Base-by-base conservation (phyloP, 805 yeast genomes). In the Barnettozyma pratensis region DNA sequence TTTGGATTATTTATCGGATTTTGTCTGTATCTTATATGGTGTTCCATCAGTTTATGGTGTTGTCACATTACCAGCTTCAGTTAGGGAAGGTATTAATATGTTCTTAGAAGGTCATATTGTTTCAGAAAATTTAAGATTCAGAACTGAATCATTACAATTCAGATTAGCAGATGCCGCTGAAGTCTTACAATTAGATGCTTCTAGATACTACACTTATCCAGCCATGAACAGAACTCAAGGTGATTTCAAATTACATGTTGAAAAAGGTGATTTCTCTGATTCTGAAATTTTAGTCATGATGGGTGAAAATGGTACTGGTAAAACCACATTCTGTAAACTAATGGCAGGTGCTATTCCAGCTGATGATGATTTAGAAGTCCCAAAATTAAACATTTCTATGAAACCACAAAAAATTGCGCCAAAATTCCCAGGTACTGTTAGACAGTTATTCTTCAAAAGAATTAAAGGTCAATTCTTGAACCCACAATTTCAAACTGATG, bases 251-350 rank as follows among this genome's bases (percentile, higher is more conserved):
- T 77, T 94, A 67, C 74, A 71, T 50, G 85, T 94, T 52, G 85
- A 87, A 63, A 64, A 79, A 41, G 99, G 99, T 72, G 91, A 85
- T 50, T 94, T 92, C 72, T 84, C 96, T 48, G 96, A 94, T 69
- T 87, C 97, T 39, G 99, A 94, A 75, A 94, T 94, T 61, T 78
- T 94, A 62, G 99, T 94, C 49, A 88, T 94, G 97, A 92, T 94
- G 96, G 99, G 99, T 67, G 99, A 94, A 74, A 94, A 94, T 70
- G 99, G 99, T 75, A 94, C 99, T 19, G 99, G 99, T 76, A 94
- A 94, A 75, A 94, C 99, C 39, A 94, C 99, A 12, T 84, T 94
- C 75, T 92, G 97, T 80, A 87, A 86, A 69, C 74, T 94, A 62
- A 76, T 94, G 62, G 98, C 99, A 26, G 99, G 98, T 65, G 89